Conservation (phyloP, 257 asterid species). For the Phtheirospermum japonicum region DNA sequence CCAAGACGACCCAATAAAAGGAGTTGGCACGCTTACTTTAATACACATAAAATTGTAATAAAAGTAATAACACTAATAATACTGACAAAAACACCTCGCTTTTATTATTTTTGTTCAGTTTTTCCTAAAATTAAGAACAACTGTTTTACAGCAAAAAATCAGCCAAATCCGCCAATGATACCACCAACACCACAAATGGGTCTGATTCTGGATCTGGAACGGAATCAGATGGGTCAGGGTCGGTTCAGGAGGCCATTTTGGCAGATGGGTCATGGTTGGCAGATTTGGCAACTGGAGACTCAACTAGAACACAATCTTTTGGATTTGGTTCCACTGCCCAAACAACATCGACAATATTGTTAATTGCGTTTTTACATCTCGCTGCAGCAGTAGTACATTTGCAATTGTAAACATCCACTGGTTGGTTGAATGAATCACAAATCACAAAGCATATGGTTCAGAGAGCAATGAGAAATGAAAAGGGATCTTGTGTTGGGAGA, state of each 20-base stretch:
- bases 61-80: too few relatives aligned
- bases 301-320: slow-evolving; percentile 29
- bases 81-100: too few relatives aligned
- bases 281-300: slow-evolving; percentile 60
- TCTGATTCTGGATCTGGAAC: slow-evolving; percentile 17
- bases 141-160: too few relatives aligned
- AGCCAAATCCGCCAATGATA: slow-evolving; percentile 32
- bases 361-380: slow-evolving; percentile 32
- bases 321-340: too few relatives aligned
- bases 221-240: slow-evolving; percentile 29
- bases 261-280: slow-evolving; percentile 79
- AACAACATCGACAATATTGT: slow-evolving; percentile 27
- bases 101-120: too few relatives aligned
- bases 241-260: slow-evolving; percentile 53
- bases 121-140: too few relatives aligned
- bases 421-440: too few relatives aligned
- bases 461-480: neutral
- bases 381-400: slow-evolving; percentile 24
- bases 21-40: too few relatives aligned
- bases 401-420: slow-evolving; percentile 25
- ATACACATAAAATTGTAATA: too few relatives aligned
- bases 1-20: too few relatives aligned
- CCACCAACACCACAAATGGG: slow-evolving; percentile 4
- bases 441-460: too few relatives aligned
- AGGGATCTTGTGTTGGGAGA: neutral